Evolutionary conservation across 1,284 basidiomycete genomes (phyloP).

Genomic region (Irpex sp.): DNA sequence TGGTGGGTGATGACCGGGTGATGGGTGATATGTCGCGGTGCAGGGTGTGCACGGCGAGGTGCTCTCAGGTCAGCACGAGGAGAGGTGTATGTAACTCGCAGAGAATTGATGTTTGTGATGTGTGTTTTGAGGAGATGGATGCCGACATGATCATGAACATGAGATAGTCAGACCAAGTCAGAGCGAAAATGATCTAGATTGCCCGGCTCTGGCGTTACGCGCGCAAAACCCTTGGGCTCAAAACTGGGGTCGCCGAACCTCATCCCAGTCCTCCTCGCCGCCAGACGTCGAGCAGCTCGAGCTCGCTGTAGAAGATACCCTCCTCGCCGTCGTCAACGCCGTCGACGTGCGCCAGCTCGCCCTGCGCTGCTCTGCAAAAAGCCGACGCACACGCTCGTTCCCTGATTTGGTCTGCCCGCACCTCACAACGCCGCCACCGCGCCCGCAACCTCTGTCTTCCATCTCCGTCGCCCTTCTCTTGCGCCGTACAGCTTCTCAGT

Average conservation of each 20-base stretch:
- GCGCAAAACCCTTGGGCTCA: not conserved
- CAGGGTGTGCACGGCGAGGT: too few species aligned
- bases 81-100: too few species aligned
- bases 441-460: not conserved
- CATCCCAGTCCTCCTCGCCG: not conserved
- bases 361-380: not conserved
- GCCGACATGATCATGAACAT: not conserved
- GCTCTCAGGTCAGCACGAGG: too few species aligned
- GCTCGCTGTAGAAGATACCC: not conserved
- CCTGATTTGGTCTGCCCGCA: not conserved
- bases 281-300: not conserved
- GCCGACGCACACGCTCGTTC: not conserved
- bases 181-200: constrained; percentile 4
- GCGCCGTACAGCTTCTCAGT: not conserved
- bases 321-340: not conserved
- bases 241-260: constrained; percentile 3
- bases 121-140: not conserved
- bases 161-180: not conserved
- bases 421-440: not conserved
- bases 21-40: too few species aligned
- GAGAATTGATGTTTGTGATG: not conserved
- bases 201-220: not conserved
- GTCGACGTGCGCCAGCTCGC: not conserved
- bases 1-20: too few species aligned
- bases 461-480: not conserved